Percentiles rank a stretch among this genome's conserved stretches.
Evolutionary conservation across 371 early-diverging fungal species (phyloP).

Genomic region (Parasitella parasitica): DNA sequence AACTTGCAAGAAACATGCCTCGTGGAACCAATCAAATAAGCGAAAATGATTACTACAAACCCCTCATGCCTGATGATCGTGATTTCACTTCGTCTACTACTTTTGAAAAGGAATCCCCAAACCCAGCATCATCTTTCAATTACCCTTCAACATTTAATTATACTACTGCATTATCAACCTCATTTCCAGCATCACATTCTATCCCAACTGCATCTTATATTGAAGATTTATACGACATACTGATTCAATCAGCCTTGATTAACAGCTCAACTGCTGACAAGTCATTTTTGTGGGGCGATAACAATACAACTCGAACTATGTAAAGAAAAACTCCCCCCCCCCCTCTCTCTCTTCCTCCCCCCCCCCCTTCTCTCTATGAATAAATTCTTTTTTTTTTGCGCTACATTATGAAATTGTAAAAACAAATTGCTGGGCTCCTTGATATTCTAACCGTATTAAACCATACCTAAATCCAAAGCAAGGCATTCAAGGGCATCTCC

Average conservation of each 20-base stretch:
- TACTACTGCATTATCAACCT: not conserved
- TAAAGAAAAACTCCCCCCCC: not conserved
- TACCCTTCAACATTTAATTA: not conserved
- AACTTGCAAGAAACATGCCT: conserved; percentile 22
- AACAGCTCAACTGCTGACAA: conserved; percentile 22
- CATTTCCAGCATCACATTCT: not conserved
- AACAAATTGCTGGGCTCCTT: not conserved
- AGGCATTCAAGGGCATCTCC: too few species aligned
- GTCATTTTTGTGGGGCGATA: conserved; percentile 48
- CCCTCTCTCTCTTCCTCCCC: too few species aligned
- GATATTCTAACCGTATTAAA: too few species aligned
- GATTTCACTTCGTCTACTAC: conserved; percentile 23
- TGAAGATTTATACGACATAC: conserved; percentile 46
- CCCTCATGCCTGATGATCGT: conserved; percentile 38
- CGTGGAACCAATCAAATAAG: conserved; percentile 3
- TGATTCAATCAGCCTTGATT: conserved; percentile 42
- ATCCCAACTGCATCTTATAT: conserved; percentile 26
- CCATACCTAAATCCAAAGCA: too few species aligned
- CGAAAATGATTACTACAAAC: conserved; percentile 7
- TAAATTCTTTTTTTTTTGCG: not conserved
- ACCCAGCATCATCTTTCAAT: not conserved
- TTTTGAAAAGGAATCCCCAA: not conserved
- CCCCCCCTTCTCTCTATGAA: not conserved
- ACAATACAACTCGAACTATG: conserved; percentile 7
- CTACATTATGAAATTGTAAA: not conserved